phyloP scores from a whole-genome alignment of 2,329 filamentous ascomycete genomes.

The Botrytis cinerea region DNA sequence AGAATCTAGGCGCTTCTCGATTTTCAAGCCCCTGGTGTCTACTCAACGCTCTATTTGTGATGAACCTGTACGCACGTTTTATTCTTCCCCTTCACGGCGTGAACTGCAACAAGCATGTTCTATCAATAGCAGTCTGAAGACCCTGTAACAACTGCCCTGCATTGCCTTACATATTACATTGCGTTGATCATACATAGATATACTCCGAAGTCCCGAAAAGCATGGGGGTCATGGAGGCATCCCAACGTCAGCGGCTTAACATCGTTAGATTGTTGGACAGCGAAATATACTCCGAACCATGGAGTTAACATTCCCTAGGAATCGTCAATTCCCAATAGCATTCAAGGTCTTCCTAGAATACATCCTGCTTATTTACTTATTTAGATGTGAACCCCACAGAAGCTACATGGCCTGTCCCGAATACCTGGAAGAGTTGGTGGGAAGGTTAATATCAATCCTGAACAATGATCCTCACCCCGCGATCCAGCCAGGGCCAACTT shows the following conservation, averaged over 20 bases:
- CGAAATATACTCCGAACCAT: slow-evolving; percentile 1
- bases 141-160: not conserved
- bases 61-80: slow-evolving; percentile 13
- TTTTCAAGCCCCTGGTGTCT: not conserved
- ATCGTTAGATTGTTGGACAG: not conserved
- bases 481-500: slow-evolving; percentile 4
- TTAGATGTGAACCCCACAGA: not conserved
- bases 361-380: too few relatives aligned
- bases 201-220: not conserved
- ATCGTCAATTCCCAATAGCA: not conserved
- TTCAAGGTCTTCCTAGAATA: not conserved
- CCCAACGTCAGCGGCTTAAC: not conserved
- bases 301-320: not conserved
- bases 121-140: slow-evolving; percentile 1
- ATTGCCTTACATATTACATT: not conserved
- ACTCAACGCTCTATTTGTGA: not conserved
- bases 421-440: not conserved
- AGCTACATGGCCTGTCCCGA: not conserved
- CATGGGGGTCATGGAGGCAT: not conserved
- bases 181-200: slow-evolving; percentile 14
- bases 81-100: not conserved
- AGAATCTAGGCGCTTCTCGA: not conserved
- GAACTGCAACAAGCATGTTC: not conserved
- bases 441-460: not conserved
- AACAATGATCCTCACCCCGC: slow-evolving; percentile 16